Evolutionary conservation across 371 early-diverging fungal genomes (phyloP), one percentile per base, ranked within the genome.

Genomic region (Mortierella sp.): DNA sequence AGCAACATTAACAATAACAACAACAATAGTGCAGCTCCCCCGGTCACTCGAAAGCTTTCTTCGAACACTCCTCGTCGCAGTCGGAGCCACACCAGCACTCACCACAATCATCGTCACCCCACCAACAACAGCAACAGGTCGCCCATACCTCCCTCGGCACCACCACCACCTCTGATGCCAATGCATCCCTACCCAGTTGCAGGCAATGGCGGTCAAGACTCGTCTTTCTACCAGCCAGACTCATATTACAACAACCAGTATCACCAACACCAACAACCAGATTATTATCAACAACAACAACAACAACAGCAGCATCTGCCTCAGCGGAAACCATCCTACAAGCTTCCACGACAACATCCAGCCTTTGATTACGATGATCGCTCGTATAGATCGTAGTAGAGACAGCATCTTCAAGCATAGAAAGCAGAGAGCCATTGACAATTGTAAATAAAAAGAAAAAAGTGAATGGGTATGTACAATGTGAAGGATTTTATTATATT

Each of bases 11-110:
- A 50, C 48, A 14, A 14, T 10, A 48, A 14, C 50, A 50, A 50
- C 50, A 50, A 50, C 50, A 63, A 34, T 63, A 19, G 19, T 19
- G 63, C 5, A 19, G 34, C 63, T 38, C 42, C 5, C 34, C 19
- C 7, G 4, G 8, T 34, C 5, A 19, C 19, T 34, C 31, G 34
- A 7, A 34, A 63, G 0, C 31, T 8, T 24, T 68, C 68, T 68
- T 68, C 24, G 38, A 68, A 68, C 24, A 38, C 42, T 24, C 68
- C 68, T 68, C 68, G 68, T 42, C 68, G 38, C 24, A 68, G 68
- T 42, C 34, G 42, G 24, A 68, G 68, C 19, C 68, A 68, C 11
- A 68, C 68, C 68, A 68, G 68, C 38, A 68, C 34, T 21, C 68
- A 60, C 31, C 42, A 38, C 42, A 1, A 50, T n/a, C 6, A 21